A percentile compares a stretch with the other conserved stretches of the same genome.
Evolutionary conservation across 2,329 filamentous ascomycete species (phyloP).

Genomic region (Colletotrichum euphorbiae): DNA sequence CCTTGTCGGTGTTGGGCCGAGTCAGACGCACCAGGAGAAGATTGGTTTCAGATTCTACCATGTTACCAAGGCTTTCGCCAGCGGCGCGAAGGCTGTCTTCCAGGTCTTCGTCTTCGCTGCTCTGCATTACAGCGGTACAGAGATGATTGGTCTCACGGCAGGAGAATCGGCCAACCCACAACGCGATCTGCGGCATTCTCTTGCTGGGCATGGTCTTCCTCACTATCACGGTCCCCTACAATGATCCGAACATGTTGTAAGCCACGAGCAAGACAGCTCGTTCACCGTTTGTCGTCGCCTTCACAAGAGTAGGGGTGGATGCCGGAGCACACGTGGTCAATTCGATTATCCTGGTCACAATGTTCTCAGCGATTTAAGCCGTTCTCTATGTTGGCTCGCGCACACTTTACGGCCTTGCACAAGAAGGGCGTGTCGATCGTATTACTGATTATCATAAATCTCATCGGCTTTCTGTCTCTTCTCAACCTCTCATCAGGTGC

Average conservation of each 20-base stretch:
- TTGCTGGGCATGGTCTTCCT: constrained; percentile 63
- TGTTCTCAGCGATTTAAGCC: constrained; percentile 62
- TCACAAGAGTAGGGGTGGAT: constrained; percentile 63
- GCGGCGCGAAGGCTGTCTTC: too few relatives aligned
- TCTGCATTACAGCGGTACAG: constrained; percentile 43
- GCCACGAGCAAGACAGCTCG: constrained; percentile 56
- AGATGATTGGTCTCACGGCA: constrained; percentile 41
- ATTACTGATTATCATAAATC: constrained; percentile 38
- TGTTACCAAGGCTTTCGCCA: too few relatives aligned
- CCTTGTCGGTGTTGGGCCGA: too few relatives aligned
- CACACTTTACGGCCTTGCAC: constrained; percentile 66
- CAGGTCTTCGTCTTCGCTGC: too few relatives aligned
- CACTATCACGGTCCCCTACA: constrained; percentile 64
- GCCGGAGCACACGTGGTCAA: constrained; percentile 67
- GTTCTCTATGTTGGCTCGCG: constrained; percentile 67
- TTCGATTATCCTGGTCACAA: constrained; percentile 64
- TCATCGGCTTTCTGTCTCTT: constrained; percentile 38
- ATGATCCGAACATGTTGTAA: constrained; percentile 61
- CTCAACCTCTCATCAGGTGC: constrained; percentile 36
- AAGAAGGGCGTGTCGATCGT: constrained; percentile 54
- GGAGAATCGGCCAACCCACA: constrained; percentile 56
- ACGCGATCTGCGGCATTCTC: constrained; percentile 56
- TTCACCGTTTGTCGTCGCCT: constrained; percentile 62
- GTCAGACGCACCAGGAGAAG: too few relatives aligned
- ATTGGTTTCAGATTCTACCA: too few relatives aligned